Evolutionary conservation across 257 asterid species (phyloP), one percentile per base, ranked within the genome.

Genomic region (Solanum commersonii): DNA sequence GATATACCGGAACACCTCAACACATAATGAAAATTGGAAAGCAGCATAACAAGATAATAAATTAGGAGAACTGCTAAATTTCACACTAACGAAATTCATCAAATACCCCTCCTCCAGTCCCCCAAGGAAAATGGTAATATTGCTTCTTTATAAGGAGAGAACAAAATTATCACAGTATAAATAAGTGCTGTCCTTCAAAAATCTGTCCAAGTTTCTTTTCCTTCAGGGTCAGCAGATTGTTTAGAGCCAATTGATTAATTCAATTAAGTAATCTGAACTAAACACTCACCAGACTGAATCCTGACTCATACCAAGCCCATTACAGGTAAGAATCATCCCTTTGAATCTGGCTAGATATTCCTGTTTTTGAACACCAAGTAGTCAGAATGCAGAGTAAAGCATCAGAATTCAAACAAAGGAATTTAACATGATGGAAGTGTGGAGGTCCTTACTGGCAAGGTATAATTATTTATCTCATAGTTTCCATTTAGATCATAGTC

Each of bases 271-370:
- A 81, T 46, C 42, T 46, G 85, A 81, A 31, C 22, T 11, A 84
- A 42, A 79, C 92, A 22, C 86, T 84, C 89, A 94, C 95, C 94
- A 91, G 79, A 90, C 91, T 85, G 95, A 91, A 14, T 90, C 86
- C 89, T 91, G 92, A 86, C 91, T 90, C 76, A 94, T 93, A 59
- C 97, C 97, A 87, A 94, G 97, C 83, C 96, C 96, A 85, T 94
- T 94, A 84, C 94, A 92, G 82, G 95, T 94, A 59, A 92, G 93
- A 76, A 94, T 94, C 97, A 94, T 93, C 84, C 95, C 97, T 88
- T 94, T 94, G 87, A 94, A 94, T 94, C 94, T 93, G 79, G 97
- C 89, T 72, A 94, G 90, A 88, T 94, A 94, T 87, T 94, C 97
- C 95, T 93, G 90, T 63, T 82, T 87, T 13, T 12, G 65, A 77